Conservation (phyloP, 2,329 filamentous ascomycete genomes). For the Mycosphaerelloides madeirae region DNA sequence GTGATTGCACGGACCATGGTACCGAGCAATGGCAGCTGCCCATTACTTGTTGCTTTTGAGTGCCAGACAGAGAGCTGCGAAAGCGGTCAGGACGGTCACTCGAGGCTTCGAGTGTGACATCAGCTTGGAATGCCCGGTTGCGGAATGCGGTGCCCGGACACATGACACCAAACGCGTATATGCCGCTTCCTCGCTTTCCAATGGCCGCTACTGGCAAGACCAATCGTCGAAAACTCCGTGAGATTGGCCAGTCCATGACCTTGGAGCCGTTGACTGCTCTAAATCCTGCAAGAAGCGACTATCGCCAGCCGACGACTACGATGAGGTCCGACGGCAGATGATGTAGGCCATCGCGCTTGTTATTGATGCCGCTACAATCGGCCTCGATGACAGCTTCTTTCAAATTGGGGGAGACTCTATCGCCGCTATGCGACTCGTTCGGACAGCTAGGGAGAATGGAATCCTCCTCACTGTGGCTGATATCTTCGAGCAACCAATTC, state of each 20-base stretch:
- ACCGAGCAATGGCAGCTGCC: neutral
- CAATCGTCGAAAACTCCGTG: conserved; percentile 52
- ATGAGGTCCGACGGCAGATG: conserved; percentile 42
- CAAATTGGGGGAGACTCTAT: conserved; percentile 74
- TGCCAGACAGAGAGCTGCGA: neutral
- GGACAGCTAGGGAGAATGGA: conserved; percentile 33
- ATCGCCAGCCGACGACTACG: conserved; percentile 24
- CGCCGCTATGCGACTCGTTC: conserved; percentile 50
- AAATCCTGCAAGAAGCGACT: conserved; percentile 40
- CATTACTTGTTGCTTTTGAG: neutral
- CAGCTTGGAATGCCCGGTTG: conserved; percentile 4
- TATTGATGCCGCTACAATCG: conserved; percentile 45
- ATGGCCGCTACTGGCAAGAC: conserved; percentile 68
- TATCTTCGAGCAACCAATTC: too few species aligned
- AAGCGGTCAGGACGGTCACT: neutral
- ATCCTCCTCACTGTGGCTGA: conserved; percentile 39
- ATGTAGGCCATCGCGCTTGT: conserved; percentile 53
- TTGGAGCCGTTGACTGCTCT: conserved; percentile 9
- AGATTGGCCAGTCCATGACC: conserved; percentile 32
- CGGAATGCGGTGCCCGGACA: conserved; percentile 62
- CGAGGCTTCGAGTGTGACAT: neutral
- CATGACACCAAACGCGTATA: conserved; percentile 68
- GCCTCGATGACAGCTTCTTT: conserved; percentile 64
- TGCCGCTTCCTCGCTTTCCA: conserved; percentile 64
- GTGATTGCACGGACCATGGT: neutral